These are phyloP conservation scores for Pulicaria dysenterica DNA, from an alignment of 129 eudicot genomes.

Conservation along the genomic window DNA sequence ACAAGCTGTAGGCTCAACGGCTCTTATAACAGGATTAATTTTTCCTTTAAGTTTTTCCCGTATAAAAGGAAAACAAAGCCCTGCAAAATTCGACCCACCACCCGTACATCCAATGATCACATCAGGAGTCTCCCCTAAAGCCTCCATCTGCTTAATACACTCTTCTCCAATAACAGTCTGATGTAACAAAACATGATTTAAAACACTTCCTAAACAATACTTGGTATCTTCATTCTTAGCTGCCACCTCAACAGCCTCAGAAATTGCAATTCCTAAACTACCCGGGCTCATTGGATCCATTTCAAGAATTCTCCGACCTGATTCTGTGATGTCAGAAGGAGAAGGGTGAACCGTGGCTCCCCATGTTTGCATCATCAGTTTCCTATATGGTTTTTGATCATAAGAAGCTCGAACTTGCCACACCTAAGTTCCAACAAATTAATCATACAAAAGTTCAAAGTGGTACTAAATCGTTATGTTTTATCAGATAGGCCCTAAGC, in stretches of 20 bases:
- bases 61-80: slow-evolving; percentile 89
- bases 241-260: slow-evolving; percentile 96
- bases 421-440: slow-evolving; percentile 42
- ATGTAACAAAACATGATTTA: slow-evolving; percentile 87
- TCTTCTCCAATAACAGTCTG: slow-evolving; percentile 98
- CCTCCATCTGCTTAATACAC: slow-evolving; percentile 94
- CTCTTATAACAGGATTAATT: slow-evolving; percentile 77
- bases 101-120: slow-evolving; percentile 96
- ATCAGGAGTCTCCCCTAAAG: slow-evolving; percentile 86
- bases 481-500: neutral
- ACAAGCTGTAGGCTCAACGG: slow-evolving; percentile 95
- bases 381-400: slow-evolving; percentile 93
- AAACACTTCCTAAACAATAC: slow-evolving; percentile 93
- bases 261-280: slow-evolving; percentile 91
- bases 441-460: neutral
- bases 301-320: slow-evolving; percentile 71
- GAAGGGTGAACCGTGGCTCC: slow-evolving; percentile 96
- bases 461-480: neutral
- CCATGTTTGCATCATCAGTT: slow-evolving; percentile 98
- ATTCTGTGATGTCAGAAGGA: slow-evolving; percentile 72
- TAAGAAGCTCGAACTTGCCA: slow-evolving; percentile 99
- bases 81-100: slow-evolving; percentile 93
- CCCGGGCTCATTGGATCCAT: slow-evolving; percentile 87
- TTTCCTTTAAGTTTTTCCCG: slow-evolving; percentile 82
- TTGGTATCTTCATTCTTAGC: slow-evolving; percentile 65